Evolutionary conservation across 2,329 filamentous ascomycete genomes (phyloP).

Genomic region (Dichotomopilus funicola): DNA sequence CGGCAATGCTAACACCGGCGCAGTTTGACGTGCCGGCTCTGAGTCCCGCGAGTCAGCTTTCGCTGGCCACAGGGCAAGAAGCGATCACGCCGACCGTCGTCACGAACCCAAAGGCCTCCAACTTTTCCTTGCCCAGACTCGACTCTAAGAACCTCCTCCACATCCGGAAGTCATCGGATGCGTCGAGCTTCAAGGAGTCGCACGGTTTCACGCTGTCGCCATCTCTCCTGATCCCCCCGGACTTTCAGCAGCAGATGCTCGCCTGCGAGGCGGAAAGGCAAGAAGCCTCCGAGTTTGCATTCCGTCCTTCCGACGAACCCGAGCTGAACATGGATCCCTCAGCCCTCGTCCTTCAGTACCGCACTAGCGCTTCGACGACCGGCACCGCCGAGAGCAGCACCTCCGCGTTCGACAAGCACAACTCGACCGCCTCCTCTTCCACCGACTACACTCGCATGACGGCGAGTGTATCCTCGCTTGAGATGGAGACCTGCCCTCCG

Average conservation of each 20-base stretch:
- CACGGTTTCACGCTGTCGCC: conserved; percentile 56
- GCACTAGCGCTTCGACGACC: conserved; percentile 51
- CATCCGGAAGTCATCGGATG: conserved; percentile 39
- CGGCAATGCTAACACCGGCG: conserved; percentile 28
- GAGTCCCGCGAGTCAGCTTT: conserved; percentile 44
- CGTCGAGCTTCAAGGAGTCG: conserved; percentile 51
- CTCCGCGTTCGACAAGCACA: conserved; percentile 46
- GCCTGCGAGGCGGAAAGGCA: conserved; percentile 31
- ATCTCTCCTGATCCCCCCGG: conserved; percentile 54
- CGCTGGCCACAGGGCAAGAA: conserved; percentile 36
- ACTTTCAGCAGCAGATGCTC: conserved; percentile 51
- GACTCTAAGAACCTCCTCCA: conserved; percentile 32
- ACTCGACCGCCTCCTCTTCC: conserved; percentile 47
- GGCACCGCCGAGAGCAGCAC: conserved; percentile 42
- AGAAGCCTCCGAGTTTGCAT: conserved; percentile 30
- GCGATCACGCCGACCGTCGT: conserved; percentile 39
- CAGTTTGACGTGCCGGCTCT: conserved; percentile 41
- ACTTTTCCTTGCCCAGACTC: conserved; percentile 46
- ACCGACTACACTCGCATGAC: conserved; percentile 50
- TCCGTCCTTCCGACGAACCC: conserved; percentile 32
- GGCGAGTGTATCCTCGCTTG: conserved; percentile 42
- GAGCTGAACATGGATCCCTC: conserved; percentile 30
- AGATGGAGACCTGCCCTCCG: conserved; percentile 27
- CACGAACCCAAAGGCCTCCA: conserved; percentile 34
- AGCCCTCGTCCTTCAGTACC: conserved; percentile 33